These are phyloP conservation scores for Wakefieldia striispora DNA, from an alignment of 768 basidiomycete genomes.

Conservation along the genomic window DNA sequence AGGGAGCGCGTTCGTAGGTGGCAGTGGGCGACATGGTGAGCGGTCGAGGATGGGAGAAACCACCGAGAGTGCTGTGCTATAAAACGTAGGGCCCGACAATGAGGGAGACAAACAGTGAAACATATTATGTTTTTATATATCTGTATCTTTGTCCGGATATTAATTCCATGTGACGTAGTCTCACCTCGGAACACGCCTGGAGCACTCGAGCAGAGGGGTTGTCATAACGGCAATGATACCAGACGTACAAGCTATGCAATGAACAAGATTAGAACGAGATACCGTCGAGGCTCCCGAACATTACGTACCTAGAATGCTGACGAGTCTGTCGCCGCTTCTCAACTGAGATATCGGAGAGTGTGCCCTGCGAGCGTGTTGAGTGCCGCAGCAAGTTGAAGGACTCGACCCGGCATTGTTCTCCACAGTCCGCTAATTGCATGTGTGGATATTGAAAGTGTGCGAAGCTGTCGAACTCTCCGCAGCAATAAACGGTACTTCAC, in stretches of 20 bases:
- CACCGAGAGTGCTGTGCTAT: constrained; percentile 5
- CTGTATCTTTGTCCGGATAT: constrained; percentile 19
- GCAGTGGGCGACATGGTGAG: constrained; percentile 27
- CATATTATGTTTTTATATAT: constrained; percentile 27
- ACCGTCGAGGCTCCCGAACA: neutral
- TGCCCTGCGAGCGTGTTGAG: neutral
- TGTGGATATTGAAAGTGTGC: constrained; percentile 7
- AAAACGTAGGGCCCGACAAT: constrained; percentile 16
- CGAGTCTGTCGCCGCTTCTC: neutral
- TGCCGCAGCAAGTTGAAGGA: neutral
- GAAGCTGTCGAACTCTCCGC: neutral
- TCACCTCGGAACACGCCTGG: neutral
- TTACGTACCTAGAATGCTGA: neutral
- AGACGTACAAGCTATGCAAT: neutral
- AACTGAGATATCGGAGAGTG: neutral
- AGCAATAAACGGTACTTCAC: neutral
- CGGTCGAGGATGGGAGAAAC: neutral
- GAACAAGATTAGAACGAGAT: neutral
- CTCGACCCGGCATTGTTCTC: neutral
- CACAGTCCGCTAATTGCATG: neutral
- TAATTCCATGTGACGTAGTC: constrained; percentile 2
- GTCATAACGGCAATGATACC: constrained; percentile 7
- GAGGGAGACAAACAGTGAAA: constrained; percentile 16
- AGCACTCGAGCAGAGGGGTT: constrained; percentile 1
- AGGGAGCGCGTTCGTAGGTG: constrained; percentile 11